Evolutionary conservation across 2,329 filamentous ascomycete species (phyloP).

Genomic region (Lizonia empirigonia): DNA sequence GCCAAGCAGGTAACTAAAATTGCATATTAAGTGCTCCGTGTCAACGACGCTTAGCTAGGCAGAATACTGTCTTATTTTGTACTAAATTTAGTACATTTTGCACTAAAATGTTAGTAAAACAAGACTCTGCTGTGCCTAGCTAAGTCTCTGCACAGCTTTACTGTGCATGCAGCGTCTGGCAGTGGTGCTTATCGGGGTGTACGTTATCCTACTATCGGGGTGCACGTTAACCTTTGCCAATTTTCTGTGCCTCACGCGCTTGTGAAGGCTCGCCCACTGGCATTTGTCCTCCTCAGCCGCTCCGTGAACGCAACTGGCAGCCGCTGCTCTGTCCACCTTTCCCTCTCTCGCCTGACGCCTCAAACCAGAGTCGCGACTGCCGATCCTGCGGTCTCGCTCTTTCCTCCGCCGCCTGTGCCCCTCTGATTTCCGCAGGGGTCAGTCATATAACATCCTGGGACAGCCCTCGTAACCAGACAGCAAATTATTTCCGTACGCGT

Average conservation of each 20-base stretch:
- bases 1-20: too few relatives aligned
- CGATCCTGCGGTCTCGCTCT: constrained; percentile 12
- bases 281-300: constrained; percentile 3
- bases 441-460: constrained; percentile 5
- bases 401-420: constrained; percentile 1
- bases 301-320: constrained; percentile 6
- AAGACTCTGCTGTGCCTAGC: too few relatives aligned
- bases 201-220: too few relatives aligned
- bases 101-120: too few relatives aligned
- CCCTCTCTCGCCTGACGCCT: background rate
- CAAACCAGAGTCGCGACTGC: constrained; percentile 7
- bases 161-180: too few relatives aligned
- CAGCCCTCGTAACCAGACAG: constrained; percentile 11
- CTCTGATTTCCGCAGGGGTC: constrained; percentile 17
- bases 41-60: too few relatives aligned
- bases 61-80: too few relatives aligned
- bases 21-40: too few relatives aligned
- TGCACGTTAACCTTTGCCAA: constrained; percentile 7
- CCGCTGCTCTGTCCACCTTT: constrained; percentile 8
- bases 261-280: constrained; percentile 1
- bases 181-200: too few relatives aligned
- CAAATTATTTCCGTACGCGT: constrained; percentile 18
- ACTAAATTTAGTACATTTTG: too few relatives aligned
- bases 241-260: constrained; percentile 10
- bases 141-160: too few relatives aligned